Conservation (phyloP, 352 stramenopile species). For the Phytophthora pseudosyringae region DNA sequence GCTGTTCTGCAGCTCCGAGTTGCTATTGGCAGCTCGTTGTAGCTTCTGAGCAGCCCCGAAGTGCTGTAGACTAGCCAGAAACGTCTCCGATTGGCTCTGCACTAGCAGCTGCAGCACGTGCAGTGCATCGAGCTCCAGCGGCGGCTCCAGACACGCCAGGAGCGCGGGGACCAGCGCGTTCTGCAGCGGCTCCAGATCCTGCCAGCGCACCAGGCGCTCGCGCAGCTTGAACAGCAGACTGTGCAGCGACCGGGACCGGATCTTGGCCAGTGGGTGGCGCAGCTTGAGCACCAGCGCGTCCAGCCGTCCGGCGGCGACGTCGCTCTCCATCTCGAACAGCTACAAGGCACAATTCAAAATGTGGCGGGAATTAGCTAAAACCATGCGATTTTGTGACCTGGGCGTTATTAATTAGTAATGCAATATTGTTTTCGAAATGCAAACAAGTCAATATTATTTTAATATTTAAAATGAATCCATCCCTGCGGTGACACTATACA, state of each 20-base stretch:
- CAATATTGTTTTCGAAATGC: too few species aligned
- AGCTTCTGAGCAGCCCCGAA: slow-evolving; percentile 43
- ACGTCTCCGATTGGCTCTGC: slow-evolving; percentile 24
- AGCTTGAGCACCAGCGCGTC: slow-evolving; percentile 64
- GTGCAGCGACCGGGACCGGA: slow-evolving; percentile 62
- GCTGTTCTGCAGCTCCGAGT: slow-evolving; percentile 41
- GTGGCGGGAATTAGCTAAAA: too few species aligned
- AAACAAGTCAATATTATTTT: too few species aligned
- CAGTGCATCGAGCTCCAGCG: slow-evolving; percentile 57
- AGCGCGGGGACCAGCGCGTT: slow-evolving; percentile 42
- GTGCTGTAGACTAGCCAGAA: slow-evolving; percentile 47
- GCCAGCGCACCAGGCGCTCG: slow-evolving; percentile 50
- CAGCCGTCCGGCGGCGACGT: slow-evolving; percentile 15
- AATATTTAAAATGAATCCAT: too few species aligned
- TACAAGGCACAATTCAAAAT: slow-evolving; percentile 8
- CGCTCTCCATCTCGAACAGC: slow-evolving; percentile 6
- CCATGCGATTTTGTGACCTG: too few species aligned
- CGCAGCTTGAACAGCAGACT: slow-evolving; percentile 75
- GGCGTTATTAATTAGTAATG: neutral
- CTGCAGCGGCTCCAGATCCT: slow-evolving; percentile 41
- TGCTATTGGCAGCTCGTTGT: slow-evolving; percentile 42
- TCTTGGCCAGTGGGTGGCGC: slow-evolving; percentile 61
- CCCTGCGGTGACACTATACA: too few species aligned
- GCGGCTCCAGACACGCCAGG: slow-evolving; percentile 43
- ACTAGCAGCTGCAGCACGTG: slow-evolving; percentile 61